These are phyloP conservation scores for Jackrogersella minutella DNA, from an alignment of 495 filamentous ascomycete species.

Conservation along the genomic window DNA sequence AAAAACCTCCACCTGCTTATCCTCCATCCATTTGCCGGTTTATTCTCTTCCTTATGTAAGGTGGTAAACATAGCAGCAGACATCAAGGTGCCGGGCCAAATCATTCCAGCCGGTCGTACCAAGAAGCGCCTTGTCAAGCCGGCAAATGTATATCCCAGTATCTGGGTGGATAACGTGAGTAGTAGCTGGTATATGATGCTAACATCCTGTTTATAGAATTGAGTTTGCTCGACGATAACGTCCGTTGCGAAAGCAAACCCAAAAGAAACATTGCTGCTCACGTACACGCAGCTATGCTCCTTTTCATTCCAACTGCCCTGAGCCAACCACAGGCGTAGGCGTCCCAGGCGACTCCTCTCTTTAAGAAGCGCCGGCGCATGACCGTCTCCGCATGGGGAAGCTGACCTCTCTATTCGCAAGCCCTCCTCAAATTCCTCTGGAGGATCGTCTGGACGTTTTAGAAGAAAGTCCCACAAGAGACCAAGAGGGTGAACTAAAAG, in stretches of 20 bases:
- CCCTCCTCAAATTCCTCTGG: slow-evolving; percentile 67
- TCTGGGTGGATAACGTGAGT: slow-evolving; percentile 83
- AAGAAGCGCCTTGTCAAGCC: slow-evolving; percentile 78
- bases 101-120: slow-evolving; percentile 87
- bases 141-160: slow-evolving; percentile 84
- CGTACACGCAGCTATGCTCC: slow-evolving; percentile 86
- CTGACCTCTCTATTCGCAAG: slow-evolving; percentile 36
- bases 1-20: slow-evolving; percentile 88
- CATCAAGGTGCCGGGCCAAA: slow-evolving; percentile 89
- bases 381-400: slow-evolving; percentile 4
- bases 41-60: slow-evolving; percentile 83
- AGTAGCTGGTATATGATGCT: slow-evolving; percentile 79
- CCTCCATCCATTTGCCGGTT: slow-evolving; percentile 81
- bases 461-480: slow-evolving; percentile 74
- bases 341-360: slow-evolving; percentile 46
- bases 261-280: slow-evolving; percentile 90
- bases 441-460: slow-evolving; percentile 70
- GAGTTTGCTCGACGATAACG: slow-evolving; percentile 85
- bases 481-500: slow-evolving; percentile 83
- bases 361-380: slow-evolving; percentile 27
- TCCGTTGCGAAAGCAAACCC: slow-evolving; percentile 87
- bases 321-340: slow-evolving; percentile 74
- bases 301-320: slow-evolving; percentile 87
- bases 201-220: slow-evolving; percentile 84
- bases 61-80: slow-evolving; percentile 88